These are phyloP conservation scores for Backusella circina DNA, from an alignment of 192 early-diverging fungal species.

Conservation along the genomic window DNA sequence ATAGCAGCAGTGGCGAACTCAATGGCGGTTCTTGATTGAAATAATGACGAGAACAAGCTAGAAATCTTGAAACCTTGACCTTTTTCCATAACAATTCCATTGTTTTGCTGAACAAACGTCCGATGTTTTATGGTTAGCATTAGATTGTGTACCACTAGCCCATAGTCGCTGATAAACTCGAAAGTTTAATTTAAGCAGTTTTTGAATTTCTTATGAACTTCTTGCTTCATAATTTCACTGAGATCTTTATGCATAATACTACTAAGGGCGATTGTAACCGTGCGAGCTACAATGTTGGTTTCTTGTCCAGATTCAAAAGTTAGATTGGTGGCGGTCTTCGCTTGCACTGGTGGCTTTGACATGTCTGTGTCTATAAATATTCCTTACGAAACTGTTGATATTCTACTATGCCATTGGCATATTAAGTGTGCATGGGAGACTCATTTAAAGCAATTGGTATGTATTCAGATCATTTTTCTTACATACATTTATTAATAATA, in stretches of 20 bases:
- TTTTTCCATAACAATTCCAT: neutral
- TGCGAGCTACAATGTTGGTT: neutral
- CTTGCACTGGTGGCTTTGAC: too few relatives aligned
- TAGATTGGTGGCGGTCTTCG: neutral
- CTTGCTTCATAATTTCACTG: neutral
- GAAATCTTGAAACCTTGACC: neutral
- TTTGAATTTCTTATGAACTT: neutral
- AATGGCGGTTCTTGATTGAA: neutral
- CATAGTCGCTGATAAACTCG: neutral
- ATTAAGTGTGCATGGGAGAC: too few relatives aligned
- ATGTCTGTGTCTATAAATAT: too few relatives aligned
- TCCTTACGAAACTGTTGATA: too few relatives aligned
- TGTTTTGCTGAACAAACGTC: neutral
- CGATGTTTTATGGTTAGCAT: neutral
- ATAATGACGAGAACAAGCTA: neutral
- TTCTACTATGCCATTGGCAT: too few relatives aligned
- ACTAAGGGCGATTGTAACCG: neutral
- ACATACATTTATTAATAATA: too few relatives aligned
- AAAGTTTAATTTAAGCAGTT: neutral
- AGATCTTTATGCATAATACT: neutral
- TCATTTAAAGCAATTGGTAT: too few relatives aligned
- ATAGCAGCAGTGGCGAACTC: neutral
- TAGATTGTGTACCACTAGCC: neutral
- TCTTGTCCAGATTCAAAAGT: neutral
- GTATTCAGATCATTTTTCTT: too few relatives aligned